A percentile compares a stretch with the other conserved stretches of the same genome.
These are phyloP conservation scores for Mediolabrus comicus DNA, from an alignment of 108 stramenopile genomes.

Conservation along the genomic window DNA sequence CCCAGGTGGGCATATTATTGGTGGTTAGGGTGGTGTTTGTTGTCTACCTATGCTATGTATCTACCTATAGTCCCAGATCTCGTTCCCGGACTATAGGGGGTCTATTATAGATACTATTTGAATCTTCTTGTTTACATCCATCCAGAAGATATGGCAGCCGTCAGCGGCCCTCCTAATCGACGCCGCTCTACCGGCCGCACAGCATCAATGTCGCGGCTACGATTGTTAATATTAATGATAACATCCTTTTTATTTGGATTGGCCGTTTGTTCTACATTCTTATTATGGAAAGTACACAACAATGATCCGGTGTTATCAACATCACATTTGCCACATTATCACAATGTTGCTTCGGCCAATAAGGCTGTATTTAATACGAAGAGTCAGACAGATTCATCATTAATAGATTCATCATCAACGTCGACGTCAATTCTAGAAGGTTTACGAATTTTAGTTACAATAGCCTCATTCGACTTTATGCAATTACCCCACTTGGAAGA, in stretches of 20 bases:
- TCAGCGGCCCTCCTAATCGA: too few relatives aligned
- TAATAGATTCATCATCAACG: not conserved
- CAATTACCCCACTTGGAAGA: constrained; percentile 83
- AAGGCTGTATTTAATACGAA: not conserved
- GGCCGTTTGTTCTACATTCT: constrained; percentile 27
- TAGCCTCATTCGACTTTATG: constrained; percentile 80
- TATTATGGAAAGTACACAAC: constrained; percentile 26
- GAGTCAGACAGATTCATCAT: not conserved
- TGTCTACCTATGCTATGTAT: too few relatives aligned
- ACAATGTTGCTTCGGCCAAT: not conserved
- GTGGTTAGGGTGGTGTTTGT: too few relatives aligned
- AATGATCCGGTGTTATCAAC: constrained; percentile 20
- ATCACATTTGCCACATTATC: not conserved
- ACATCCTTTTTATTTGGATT: constrained; percentile 30
- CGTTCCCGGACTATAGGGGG: too few relatives aligned
- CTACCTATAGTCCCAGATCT: too few relatives aligned
- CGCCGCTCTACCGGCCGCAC: too few relatives aligned
- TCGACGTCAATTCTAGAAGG: constrained; percentile 34
- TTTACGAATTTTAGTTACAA: constrained; percentile 62
- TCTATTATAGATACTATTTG: too few relatives aligned
- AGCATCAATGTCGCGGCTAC: not conserved
- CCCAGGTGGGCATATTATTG: too few relatives aligned
- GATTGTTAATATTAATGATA: constrained; percentile 5
- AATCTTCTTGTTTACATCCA: too few relatives aligned
- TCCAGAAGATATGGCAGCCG: too few relatives aligned